Conservation (phyloP, 768 basidiomycete species). For the Russula sp. region DNA sequence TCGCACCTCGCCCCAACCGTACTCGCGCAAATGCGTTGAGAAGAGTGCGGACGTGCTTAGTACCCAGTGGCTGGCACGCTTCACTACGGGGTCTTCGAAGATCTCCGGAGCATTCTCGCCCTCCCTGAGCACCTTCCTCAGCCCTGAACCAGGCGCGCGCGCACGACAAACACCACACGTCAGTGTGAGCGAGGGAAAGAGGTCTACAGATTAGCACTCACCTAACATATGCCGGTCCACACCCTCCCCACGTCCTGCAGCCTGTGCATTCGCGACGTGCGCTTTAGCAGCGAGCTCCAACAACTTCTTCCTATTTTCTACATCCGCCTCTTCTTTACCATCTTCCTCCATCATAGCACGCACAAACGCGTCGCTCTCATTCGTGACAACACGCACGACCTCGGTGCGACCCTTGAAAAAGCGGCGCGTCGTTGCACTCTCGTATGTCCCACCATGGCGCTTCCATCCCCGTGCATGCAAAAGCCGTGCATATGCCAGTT, state of each 20-base stretch:
- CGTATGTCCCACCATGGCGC: slow-evolving; percentile 81
- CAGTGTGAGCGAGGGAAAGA: neutral
- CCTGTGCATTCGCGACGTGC: slow-evolving; percentile 64
- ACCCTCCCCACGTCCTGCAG: slow-evolving; percentile 65
- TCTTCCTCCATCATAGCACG: slow-evolving; percentile 52
- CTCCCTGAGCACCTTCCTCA: slow-evolving; percentile 62
- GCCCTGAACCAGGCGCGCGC: slow-evolving; percentile 43
- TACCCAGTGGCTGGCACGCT: slow-evolving; percentile 76
- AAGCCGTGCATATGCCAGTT: slow-evolving; percentile 79
- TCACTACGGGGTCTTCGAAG: slow-evolving; percentile 72
- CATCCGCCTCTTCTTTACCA: slow-evolving; percentile 40
- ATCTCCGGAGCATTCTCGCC: slow-evolving; percentile 66
- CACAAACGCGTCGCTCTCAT: slow-evolving; percentile 77
- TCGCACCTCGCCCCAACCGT: slow-evolving; percentile 89
- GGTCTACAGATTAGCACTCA: slow-evolving; percentile 36
- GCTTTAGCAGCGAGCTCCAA: slow-evolving; percentile 60
- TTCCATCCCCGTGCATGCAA: slow-evolving; percentile 40
- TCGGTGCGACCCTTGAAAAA: slow-evolving; percentile 91
- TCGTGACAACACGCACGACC: slow-evolving; percentile 81
- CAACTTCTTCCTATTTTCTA: slow-evolving; percentile 48
- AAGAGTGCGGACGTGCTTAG: slow-evolving; percentile 88
- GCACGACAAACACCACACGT: neutral
- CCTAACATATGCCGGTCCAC: slow-evolving; percentile 89
- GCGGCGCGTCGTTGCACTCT: slow-evolving; percentile 86
- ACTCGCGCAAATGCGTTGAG: slow-evolving; percentile 77